Conservation (phyloP, 352 stramenopile species). For the Pythium chondricola region DNA sequence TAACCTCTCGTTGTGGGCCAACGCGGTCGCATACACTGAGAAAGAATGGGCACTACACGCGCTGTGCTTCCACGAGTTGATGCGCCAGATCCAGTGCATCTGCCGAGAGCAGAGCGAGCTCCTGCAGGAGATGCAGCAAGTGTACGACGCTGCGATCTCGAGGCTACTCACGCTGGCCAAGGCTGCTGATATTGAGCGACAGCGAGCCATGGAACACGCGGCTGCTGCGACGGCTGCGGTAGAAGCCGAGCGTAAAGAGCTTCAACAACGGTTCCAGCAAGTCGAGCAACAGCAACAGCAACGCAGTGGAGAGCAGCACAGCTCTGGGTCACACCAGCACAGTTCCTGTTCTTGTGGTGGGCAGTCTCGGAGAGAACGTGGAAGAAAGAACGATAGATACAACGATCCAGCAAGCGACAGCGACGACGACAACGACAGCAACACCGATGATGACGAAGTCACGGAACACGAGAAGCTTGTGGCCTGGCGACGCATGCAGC, state of each 20-base stretch:
- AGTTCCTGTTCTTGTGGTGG: not conserved
- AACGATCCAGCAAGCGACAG: slow-evolving; percentile 18
- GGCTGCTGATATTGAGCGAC: not conserved
- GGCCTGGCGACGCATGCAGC: slow-evolving; percentile 3
- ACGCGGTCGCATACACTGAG: slow-evolving; percentile 37
- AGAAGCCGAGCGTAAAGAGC: too few species aligned
- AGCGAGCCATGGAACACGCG: not conserved
- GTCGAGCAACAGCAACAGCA: not conserved
- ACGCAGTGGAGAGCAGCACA: too few species aligned
- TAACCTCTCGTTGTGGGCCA: too few species aligned
- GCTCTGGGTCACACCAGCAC: too few species aligned
- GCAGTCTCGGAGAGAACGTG: slow-evolving; percentile 6
- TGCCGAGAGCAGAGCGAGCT: slow-evolving; percentile 75
- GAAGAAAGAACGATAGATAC: slow-evolving; percentile 13
- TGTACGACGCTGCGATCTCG: slow-evolving; percentile 35
- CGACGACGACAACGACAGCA: slow-evolving; percentile 15
- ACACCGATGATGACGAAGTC: slow-evolving; percentile 16
- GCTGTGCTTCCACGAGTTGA: slow-evolving; percentile 70
- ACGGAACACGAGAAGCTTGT: not conserved
- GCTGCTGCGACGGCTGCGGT: not conserved
- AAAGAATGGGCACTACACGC: slow-evolving; percentile 63
- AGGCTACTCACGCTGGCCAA: slow-evolving; percentile 11
- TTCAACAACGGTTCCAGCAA: not conserved
- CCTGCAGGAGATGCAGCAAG: slow-evolving; percentile 44
- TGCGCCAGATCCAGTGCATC: slow-evolving; percentile 66